A percentile compares a stretch with the other conserved stretches of the same genome.
phyloP scores from a whole-genome alignment of 2,329 filamentous ascomycete genomes.

The Aspergillus aculeatinus region DNA sequence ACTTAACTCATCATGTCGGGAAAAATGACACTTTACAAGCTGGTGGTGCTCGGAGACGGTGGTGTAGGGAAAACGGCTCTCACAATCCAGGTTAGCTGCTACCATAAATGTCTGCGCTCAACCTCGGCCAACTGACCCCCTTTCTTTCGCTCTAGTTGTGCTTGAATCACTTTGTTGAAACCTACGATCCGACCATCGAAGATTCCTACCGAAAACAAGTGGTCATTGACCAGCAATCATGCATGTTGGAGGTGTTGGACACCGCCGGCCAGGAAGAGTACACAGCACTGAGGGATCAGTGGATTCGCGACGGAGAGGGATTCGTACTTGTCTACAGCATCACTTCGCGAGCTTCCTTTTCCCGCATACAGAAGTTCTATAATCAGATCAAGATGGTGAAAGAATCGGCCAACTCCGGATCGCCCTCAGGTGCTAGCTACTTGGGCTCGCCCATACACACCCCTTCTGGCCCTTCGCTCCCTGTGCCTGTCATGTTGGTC shows the following conservation, averaged over 20 bases:
- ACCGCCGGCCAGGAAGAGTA: slow-evolving; percentile 99
- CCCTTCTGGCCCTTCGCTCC: slow-evolving; percentile 53
- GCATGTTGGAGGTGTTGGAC: slow-evolving; percentile 96
- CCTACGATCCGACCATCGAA: slow-evolving; percentile 69
- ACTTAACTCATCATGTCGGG: slow-evolving; percentile 66
- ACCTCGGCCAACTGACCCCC: slow-evolving; percentile 11
- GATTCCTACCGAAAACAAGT: slow-evolving; percentile 69
- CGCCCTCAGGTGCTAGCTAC: slow-evolving; percentile 52
- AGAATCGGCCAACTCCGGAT: slow-evolving; percentile 67
- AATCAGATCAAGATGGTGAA: slow-evolving; percentile 97
- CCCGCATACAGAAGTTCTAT: slow-evolving; percentile 91
- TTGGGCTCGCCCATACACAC: slow-evolving; percentile 50
- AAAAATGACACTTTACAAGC: slow-evolving; percentile 93
- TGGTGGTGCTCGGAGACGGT: slow-evolving; percentile 92
- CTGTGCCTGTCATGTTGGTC: slow-evolving; percentile 94
- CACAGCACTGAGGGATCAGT: slow-evolving; percentile 92
- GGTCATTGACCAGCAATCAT: slow-evolving; percentile 89
- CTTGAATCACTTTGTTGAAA: slow-evolving; percentile 97
- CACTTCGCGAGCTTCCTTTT: slow-evolving; percentile 92
- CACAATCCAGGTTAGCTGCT: slow-evolving; percentile 67
- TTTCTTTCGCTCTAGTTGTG: slow-evolving; percentile 63
- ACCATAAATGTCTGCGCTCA: slow-evolving; percentile 4
- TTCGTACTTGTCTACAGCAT: slow-evolving; percentile 99
- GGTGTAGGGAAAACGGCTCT: slow-evolving; percentile 92
- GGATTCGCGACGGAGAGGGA: slow-evolving; percentile 96